Evolutionary conservation across 495 filamentous ascomycete genomes (phyloP), one percentile per base, ranked within the genome.

Genomic region (Penicillium verhagenii): DNA sequence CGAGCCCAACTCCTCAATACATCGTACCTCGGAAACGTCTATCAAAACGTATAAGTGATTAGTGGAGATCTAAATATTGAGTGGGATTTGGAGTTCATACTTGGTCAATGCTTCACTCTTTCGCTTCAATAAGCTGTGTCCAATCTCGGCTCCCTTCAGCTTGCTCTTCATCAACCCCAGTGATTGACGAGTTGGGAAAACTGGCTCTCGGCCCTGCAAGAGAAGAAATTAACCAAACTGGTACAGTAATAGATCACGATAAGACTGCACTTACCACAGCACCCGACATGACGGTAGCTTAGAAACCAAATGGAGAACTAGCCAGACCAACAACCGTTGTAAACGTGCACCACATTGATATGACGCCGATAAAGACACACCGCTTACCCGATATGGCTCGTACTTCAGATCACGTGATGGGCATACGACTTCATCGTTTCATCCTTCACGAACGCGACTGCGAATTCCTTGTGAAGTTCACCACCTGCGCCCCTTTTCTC

Each of bases 141-240:
- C 91, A 21, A 81, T 92, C 71, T 96, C 89, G 47, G 94, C 94
- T 40, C 94, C 94, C 77, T 99, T 99, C 64, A 99, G 84, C 82
- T 99, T 99, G 57, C 86, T 84, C 76, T 99, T 97, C 95, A 99
- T 99, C 64, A 92, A 72, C 59, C 90, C 91, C 68, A 99, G 76
- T 56, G 92, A 96, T 82, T 99, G 94, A 66, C 94, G 89, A 63
- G 94, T 99, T 58, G 94, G 90, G 77, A 99, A 99, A 79, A 99
- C 94, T 67, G 92, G 80, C 76, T 99, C 94, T 61, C 75, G 75
- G 67, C 73, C 75, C 75, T 76, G 55, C 23, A 5, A 26, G 4
- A 25, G 25, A 44, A 6, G 6, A 45, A 8, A 21, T 42, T 21
- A 42, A 7, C 10, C 14, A 35, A n/a, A 16, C 11, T 2, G 2